Evolutionary conservation across 352 stramenopile genomes (phyloP), one percentile per base, ranked within the genome.

Genomic region (Phytophthora hibernalis): DNA sequence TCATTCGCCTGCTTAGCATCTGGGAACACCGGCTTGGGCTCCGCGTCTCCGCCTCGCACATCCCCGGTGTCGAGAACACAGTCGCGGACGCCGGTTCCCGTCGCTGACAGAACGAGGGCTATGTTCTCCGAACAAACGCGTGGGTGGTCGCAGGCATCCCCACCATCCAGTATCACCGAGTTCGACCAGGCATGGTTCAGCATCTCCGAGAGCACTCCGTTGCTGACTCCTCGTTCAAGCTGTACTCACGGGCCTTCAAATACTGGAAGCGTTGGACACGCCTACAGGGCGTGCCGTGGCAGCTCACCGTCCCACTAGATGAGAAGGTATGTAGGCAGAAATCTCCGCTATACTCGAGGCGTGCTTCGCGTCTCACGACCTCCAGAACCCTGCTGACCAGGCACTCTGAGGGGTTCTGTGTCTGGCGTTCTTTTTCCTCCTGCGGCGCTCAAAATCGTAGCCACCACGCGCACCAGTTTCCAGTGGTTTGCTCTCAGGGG

Each of bases 371-470:
- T n/a, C n/a, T n/a, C n/a, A n/a, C n/a, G n/a, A n/a, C n/a, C n/a
- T n/a, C n/a, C n/a, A n/a, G n/a, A n/a, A n/a, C n/a, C n/a, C n/a
- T n/a, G n/a, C n/a, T n/a, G n/a, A n/a, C n/a, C n/a, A n/a, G n/a
- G n/a, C n/a, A n/a, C n/a, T n/a, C n/a, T n/a, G 47, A 38, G 58
- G 35, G 40, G 49, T 50, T 21, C 48, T 53, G 58, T 42, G 40
- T 26, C 6, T 67, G 49, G 15, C 40, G 2, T 67, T 67, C 33
- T 68, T 68, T 18, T 61, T 68, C 43, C 11, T 68, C 1, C 42
- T 61, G 0, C 22, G 43, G 4, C 60, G 51, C 0, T 68, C 51
- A 1, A 68, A 3, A 52, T 68, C 7, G 24, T 44, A 12, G 60
- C 51, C 5, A 54, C 18, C 4, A 35, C 40, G 1, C 12, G 2